Conservation (phyloP, 805 yeast genomes). For the Metschnikowia picachoensis region DNA sequence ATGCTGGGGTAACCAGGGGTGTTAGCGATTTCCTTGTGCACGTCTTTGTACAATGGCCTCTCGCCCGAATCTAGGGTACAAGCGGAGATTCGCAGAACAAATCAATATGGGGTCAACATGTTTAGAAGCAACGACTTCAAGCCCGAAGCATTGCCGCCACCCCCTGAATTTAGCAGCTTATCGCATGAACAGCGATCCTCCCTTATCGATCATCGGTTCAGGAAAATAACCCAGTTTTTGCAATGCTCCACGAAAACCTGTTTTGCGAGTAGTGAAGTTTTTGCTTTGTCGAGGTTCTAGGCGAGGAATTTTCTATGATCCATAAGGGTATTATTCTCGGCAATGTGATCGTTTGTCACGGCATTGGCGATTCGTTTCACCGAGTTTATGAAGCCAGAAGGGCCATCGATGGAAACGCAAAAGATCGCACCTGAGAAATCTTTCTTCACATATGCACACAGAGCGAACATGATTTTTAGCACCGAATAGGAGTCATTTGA, state of each 20-base stretch:
- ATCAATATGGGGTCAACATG: constrained; percentile 64
- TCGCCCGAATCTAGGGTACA: constrained; percentile 28
- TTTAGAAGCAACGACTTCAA: constrained; percentile 50
- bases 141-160: constrained; percentile 35
- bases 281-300: constrained; percentile 15
- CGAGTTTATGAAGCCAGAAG: constrained; percentile 32
- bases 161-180: constrained; percentile 21
- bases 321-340: constrained; percentile 47
- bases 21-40: constrained; percentile 34
- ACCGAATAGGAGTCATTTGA: constrained; percentile 53
- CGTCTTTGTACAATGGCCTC: constrained; percentile 29
- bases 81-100: constrained; percentile 50
- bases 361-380: constrained; percentile 50
- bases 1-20: constrained; percentile 44
- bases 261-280: constrained; percentile 48
- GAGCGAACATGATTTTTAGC: constrained; percentile 35
- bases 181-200: constrained; percentile 6
- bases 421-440: constrained; percentile 36
- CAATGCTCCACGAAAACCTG: constrained; percentile 50
- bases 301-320: constrained; percentile 21
- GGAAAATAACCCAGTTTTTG: constrained; percentile 50
- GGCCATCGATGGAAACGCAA: constrained; percentile 17
- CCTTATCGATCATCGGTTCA: constrained; percentile 41
- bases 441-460: constrained; percentile 39
- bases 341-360: constrained; percentile 46